Evolutionary conservation across 129 eudicot species (phyloP).

Genomic region (Daucus carota): DNA sequence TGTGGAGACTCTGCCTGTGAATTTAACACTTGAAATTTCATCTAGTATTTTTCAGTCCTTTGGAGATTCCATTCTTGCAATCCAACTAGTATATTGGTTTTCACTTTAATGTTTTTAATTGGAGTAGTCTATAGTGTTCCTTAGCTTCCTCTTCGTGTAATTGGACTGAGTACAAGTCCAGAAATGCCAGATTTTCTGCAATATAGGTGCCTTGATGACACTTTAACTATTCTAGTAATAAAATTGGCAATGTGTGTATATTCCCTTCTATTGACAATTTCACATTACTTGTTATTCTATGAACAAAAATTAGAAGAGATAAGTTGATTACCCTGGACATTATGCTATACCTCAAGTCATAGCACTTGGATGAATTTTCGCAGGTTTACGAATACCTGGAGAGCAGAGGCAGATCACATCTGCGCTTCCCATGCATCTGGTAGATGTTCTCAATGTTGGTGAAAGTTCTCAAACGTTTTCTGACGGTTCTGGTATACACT

Average conservation of each 20-base stretch:
- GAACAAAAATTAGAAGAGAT: not conserved
- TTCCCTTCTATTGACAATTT: not conserved
- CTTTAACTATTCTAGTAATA: not conserved
- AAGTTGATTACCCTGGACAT: not conserved
- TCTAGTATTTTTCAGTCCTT: not conserved
- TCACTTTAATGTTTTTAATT: not conserved
- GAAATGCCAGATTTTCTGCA: not conserved
- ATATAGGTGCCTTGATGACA: not conserved
- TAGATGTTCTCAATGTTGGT: constrained; percentile 56
- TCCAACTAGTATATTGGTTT: not conserved
- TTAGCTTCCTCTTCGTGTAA: not conserved
- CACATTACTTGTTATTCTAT: not conserved
- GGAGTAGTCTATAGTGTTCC: not conserved
- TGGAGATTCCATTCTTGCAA: not conserved
- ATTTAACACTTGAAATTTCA: not conserved
- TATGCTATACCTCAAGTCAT: not conserved
- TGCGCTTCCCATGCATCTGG: constrained; percentile 80
- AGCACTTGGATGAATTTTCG: constrained; percentile 3
- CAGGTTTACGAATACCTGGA: constrained; percentile 71
- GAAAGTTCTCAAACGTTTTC: constrained; percentile 46
- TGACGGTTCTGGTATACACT: constrained; percentile 63
- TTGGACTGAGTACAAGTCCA: not conserved
- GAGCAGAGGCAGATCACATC: constrained; percentile 84
- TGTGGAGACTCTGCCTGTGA: not conserved
- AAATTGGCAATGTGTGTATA: not conserved